These are phyloP conservation scores for Otatea glauca DNA, from an alignment of 176 grass and related monocot genomes.

Conservation along the genomic window DNA sequence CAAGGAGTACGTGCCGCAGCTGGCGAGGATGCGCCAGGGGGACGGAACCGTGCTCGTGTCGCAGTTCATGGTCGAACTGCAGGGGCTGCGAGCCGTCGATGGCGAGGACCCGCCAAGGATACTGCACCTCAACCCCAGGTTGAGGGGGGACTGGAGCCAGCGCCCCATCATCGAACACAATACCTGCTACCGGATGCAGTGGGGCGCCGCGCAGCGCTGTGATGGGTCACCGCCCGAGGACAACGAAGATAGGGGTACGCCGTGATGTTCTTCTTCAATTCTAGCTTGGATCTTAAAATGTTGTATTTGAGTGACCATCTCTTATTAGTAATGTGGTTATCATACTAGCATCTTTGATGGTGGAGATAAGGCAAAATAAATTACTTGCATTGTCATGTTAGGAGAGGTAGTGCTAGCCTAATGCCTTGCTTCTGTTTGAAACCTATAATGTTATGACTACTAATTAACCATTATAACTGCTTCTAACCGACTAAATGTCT, in stretches of 20 bases:
- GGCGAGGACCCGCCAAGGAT: slow-evolving; percentile 88
- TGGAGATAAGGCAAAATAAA: background rate
- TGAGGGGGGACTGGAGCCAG: slow-evolving; percentile 90
- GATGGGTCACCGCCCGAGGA: slow-evolving; percentile 61
- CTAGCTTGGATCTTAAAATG: background rate
- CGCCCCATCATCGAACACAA: slow-evolving; percentile 91
- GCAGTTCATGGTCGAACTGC: slow-evolving; percentile 91
- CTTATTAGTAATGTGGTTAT: background rate
- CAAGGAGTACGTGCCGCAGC: slow-evolving; percentile 73
- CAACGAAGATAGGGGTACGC: slow-evolving; percentile 68
- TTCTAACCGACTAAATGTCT: background rate
- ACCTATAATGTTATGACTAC: background rate
- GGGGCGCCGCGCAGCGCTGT: slow-evolving; percentile 73
- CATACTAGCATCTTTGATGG: background rate
- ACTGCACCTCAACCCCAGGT: slow-evolving; percentile 81
- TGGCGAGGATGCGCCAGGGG: slow-evolving; percentile 56
- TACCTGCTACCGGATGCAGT: slow-evolving; percentile 94
- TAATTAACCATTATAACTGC: background rate
- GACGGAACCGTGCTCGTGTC: slow-evolving; percentile 73
- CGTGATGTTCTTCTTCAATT: background rate
- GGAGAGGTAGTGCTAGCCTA: background rate
- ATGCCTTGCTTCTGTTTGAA: background rate
- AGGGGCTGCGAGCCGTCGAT: slow-evolving; percentile 80
- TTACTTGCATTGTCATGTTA: slow-evolving; percentile 19
- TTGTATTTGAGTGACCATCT: background rate